Evolutionary conservation across 2,329 filamentous ascomycete genomes (phyloP), one percentile per base, ranked within the genome.

Genomic region (Colletotrichum liriopes): DNA sequence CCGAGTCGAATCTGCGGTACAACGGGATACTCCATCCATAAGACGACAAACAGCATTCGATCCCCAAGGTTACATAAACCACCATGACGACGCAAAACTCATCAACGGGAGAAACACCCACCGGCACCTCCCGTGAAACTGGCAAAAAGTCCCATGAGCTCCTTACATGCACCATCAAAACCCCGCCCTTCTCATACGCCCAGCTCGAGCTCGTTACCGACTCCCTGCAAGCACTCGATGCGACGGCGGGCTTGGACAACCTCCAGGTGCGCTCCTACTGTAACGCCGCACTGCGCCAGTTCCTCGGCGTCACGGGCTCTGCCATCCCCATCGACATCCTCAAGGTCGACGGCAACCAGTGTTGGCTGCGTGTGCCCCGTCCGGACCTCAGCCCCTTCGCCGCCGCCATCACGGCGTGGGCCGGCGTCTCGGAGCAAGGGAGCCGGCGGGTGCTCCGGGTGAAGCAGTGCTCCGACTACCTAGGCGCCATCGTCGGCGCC

Each of bases 321-420:
- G 90, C 89, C 14, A 91, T 95, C 4, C 83, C 91, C 1, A 78
- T 95, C 67, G 94, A 96, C 77, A 89, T 95, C 26, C 86, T 96
- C 43, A 90, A 91, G 75, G 83, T 91, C 0, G 82, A 89, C 3
- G 85, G 83, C 1, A 76, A 78, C 7, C 84, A 90, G 59, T 88
- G 88, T 67, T 94, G 92, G 91, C 79, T 94, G 61, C 86, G 93
- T 23, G 79, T 94, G 11, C 91, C 92, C 6, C 83, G 86, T 6
- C 85, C 87, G 68, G 91, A 94, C 76, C 81, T 91, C 9, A 84
- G 83, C 1, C 85, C 87, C 0, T 88, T 94, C 66, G 84, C 91
- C 0, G 92, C 90, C 0, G 92, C 91, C 3, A 82, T 93, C 18
- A 90, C 91, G 4, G 90, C 91, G 1, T 94, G 91, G 88, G 82